Conservation (phyloP, 176 grass and related monocot genomes). For the Leersia perrieri region DNA sequence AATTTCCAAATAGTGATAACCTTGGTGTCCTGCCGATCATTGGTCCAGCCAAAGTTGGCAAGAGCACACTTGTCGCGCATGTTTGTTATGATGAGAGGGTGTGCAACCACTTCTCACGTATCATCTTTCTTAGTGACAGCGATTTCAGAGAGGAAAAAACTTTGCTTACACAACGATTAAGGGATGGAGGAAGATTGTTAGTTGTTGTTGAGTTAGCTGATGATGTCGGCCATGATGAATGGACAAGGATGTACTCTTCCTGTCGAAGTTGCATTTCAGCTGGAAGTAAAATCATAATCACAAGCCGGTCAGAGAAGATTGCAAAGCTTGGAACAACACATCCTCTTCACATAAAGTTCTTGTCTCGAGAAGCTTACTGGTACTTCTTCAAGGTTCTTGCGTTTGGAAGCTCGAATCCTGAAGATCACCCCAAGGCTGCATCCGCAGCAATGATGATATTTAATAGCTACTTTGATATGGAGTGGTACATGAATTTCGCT, state of each 20-base stretch:
- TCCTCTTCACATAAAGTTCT: neutral
- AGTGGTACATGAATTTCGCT: neutral
- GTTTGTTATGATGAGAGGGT: neutral
- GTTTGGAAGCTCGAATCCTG: neutral
- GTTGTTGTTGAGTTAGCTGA: neutral
- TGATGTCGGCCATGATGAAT: neutral
- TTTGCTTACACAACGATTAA: neutral
- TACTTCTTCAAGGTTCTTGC: constrained; percentile 25
- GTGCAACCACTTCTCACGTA: neutral
- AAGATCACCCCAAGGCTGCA: constrained; percentile 6
- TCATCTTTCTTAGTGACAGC: neutral
- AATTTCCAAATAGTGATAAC: neutral
- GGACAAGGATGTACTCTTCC: neutral
- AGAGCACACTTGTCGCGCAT: constrained; percentile 20
- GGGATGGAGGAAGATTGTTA: neutral
- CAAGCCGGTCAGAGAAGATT: too few relatives aligned
- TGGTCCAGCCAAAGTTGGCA: constrained; percentile 20
- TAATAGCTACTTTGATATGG: neutral
- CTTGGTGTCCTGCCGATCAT: constrained; percentile 21
- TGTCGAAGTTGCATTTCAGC: neutral
- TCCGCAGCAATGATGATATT: constrained; percentile 13
- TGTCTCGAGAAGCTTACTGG: neutral
- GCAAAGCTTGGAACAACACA: neutral
- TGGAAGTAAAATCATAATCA: constrained; percentile 23
- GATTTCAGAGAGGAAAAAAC: neutral